phyloP scores from a whole-genome alignment of 1,139 yeast genomes.

The Blastobotrys capitulatus region DNA sequence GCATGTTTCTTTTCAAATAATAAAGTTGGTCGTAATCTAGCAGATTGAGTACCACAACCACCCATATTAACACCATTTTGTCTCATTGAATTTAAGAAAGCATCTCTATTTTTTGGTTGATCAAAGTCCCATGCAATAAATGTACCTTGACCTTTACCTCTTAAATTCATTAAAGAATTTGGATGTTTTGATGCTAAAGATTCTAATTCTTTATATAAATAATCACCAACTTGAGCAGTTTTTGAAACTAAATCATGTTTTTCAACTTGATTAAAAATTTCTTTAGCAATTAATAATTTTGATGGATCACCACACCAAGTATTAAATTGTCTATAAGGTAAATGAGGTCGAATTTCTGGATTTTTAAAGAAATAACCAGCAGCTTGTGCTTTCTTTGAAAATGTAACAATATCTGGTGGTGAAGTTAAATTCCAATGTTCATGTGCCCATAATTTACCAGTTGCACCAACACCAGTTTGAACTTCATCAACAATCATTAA shows the following conservation, averaged over 20 bases:
- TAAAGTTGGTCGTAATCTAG: constrained; percentile 73
- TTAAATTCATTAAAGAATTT: constrained; percentile 45
- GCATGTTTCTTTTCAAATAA: constrained; percentile 74
- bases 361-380: constrained; percentile 78
- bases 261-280: constrained; percentile 58
- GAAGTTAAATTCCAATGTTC: constrained; percentile 69
- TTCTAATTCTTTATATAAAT: constrained; percentile 51
- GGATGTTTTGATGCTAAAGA: constrained; percentile 50
- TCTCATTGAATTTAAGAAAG: constrained; percentile 53
- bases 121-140: constrained; percentile 74
- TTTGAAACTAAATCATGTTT: constrained; percentile 53
- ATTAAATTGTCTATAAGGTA: constrained; percentile 79
- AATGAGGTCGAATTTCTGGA: constrained; percentile 62
- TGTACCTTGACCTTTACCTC: constrained; percentile 81
- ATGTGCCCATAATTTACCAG: constrained; percentile 83
- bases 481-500: constrained; percentile 77
- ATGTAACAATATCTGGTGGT: constrained; percentile 77
- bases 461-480: constrained; percentile 84
- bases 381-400: constrained; percentile 80
- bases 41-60: constrained; percentile 70
- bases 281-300: constrained; percentile 64
- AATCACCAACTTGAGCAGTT: constrained; percentile 57
- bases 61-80: constrained; percentile 67
- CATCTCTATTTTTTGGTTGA: constrained; percentile 49
- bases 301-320: constrained; percentile 93